Evolutionary conservation across 495 filamentous ascomycete species (phyloP), one percentile per base, ranked within the genome.

Genomic region (Aspergillus haitiensis): DNA sequence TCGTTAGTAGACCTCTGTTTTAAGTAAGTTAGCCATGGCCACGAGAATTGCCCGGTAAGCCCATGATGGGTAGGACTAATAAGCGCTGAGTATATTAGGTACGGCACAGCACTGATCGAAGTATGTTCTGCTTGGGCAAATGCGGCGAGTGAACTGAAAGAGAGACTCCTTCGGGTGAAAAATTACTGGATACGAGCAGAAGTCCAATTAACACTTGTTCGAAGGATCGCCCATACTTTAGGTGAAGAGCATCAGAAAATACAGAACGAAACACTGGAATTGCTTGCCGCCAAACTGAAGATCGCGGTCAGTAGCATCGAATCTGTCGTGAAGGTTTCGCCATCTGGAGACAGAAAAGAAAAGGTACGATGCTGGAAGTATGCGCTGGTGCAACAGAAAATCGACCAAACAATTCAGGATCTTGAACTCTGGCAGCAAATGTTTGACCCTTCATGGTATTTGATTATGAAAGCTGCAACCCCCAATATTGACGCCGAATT

Each of bases 391-490:
- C 47, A 50, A 2, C 12, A 16, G 11, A 50, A 50, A 21, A 50
- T 50, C 27, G 47, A 50, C 3, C 6, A 27, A 21, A 36, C 27
- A 3, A 36, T 56, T 9, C 12, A 3, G 1, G 54, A 56, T 34
- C 54, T 56, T 7, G 40, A 56, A 33, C 11, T 11, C n/a, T 56
- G 54, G 54, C 54, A 56, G 42, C 40, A 32, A 6, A 21, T n/a
- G 3, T 56, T 56, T 11, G 54, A 56, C 12, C 54, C 54, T 5
- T 56, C 54, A 7, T 56, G 54, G 54, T 56, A 44, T 10, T 15
- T 56, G 0, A 40, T 56, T 31, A 56, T 56, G n/a, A 36, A 36
- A 12, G 37, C 37, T 10, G 40, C 31, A 6, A 47, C 7, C 7
- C 54, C 54, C 16, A 15, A 44, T 21, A 21, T 56, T 12, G 54